Conservation (phyloP, 257 asterid genomes). For the Gardenia jasminoides region DNA sequence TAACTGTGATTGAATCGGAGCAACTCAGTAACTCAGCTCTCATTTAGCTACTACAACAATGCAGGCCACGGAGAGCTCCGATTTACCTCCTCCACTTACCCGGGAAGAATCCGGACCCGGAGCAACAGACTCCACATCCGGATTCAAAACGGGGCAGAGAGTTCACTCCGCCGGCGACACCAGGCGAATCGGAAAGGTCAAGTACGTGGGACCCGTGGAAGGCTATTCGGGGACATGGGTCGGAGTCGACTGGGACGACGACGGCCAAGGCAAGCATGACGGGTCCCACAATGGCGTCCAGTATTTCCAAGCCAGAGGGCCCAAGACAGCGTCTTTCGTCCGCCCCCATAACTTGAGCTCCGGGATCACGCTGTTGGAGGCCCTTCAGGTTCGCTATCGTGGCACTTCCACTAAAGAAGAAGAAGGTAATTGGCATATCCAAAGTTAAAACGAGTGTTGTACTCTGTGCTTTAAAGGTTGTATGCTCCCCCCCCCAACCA, state of each 20-base stretch:
- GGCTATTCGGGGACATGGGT: conserved; percentile 74
- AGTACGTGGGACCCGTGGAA: conserved; percentile 74
- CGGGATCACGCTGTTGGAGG: conserved; percentile 68
- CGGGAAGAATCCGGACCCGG: not conserved
- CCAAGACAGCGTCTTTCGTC: conserved; percentile 67
- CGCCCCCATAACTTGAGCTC: conserved; percentile 67
- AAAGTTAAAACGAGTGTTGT: not conserved
- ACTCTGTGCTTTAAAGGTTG: conserved; percentile 1
- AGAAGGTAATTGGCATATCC: conserved; percentile 46
- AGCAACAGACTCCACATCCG: not conserved
- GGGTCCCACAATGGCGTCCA: conserved; percentile 68
- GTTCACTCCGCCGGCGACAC: conserved; percentile 57
- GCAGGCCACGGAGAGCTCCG: conserved; percentile 9
- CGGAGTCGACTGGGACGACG: conserved; percentile 92
- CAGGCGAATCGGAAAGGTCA: conserved; percentile 64
- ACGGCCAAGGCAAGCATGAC: conserved; percentile 83
- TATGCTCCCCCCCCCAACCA: too few species aligned
- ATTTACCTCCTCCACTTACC: not conserved
- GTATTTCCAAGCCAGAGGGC: conserved; percentile 68
- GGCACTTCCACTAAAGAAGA: conserved; percentile 68
- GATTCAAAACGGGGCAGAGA: conserved; percentile 59
- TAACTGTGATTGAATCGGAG: too few species aligned
- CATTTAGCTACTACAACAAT: not conserved
- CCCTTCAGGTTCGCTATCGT: conserved; percentile 74
- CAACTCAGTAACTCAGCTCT: too few species aligned